phyloP scores from a whole-genome alignment of 1,284 basidiomycete genomes.

The Leccinum griseonigrum region DNA sequence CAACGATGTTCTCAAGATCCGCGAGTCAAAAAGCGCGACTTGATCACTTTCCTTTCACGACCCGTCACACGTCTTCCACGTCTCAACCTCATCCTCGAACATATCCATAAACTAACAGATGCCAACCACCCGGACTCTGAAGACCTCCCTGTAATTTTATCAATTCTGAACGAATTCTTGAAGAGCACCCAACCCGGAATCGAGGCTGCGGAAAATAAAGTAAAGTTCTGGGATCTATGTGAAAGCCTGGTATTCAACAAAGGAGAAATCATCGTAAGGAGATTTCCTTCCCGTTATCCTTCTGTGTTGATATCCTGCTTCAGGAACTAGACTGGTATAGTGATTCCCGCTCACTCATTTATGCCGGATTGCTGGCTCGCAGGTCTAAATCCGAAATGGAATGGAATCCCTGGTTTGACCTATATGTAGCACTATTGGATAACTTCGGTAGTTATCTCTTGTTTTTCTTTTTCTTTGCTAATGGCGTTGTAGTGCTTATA shows the following conservation, averaged over 20 bases:
- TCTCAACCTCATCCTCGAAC: constrained; percentile 69
- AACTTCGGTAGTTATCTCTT: constrained; percentile 59
- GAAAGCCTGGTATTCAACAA: constrained; percentile 71
- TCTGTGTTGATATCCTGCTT: constrained; percentile 5
- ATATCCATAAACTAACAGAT: constrained; percentile 63
- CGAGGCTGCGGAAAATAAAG: constrained; percentile 77
- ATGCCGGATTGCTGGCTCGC: constrained; percentile 58
- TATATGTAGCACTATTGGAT: constrained; percentile 69
- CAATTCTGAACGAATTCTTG: constrained; percentile 62
- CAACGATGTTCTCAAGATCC: constrained; percentile 61
- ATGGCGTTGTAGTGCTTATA: constrained; percentile 50
- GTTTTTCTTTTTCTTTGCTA: neutral
- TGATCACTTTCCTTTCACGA: constrained; percentile 77
- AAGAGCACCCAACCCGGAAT: constrained; percentile 84
- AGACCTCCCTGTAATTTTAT: constrained; percentile 61
- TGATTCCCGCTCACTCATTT: constrained; percentile 65
- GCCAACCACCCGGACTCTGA: constrained; percentile 66
- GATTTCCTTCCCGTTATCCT: neutral
- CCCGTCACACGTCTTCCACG: constrained; percentile 82
- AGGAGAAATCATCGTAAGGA: constrained; percentile 74
- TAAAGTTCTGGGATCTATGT: constrained; percentile 76
- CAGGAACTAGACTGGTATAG: constrained; percentile 80
- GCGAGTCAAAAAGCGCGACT: constrained; percentile 70
- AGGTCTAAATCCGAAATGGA: constrained; percentile 55
- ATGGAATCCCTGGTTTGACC: constrained; percentile 64